Percentiles rank a stretch among this genome's conserved stretches.
Conservation (phyloP, 441 rosid species). For the Kokia cookei region DNA sequence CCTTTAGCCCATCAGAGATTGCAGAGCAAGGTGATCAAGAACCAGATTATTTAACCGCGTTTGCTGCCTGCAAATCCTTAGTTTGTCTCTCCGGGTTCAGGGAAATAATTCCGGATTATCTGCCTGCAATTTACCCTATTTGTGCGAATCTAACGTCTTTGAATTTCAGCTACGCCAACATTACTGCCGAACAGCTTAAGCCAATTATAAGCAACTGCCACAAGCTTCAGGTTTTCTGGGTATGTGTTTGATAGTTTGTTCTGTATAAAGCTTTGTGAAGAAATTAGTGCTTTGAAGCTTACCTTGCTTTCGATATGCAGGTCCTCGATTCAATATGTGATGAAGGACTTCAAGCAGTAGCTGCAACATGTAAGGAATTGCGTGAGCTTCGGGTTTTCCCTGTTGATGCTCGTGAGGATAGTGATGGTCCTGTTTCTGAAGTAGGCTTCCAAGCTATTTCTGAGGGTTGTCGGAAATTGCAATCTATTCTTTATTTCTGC, state of each 20-base stretch:
- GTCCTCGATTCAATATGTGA: conserved; percentile 79
- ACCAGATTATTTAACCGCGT: conserved; percentile 49
- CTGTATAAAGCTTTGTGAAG: not conserved
- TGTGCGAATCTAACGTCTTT: conserved; percentile 77
- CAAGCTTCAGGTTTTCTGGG: conserved; percentile 70
- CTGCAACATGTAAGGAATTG: conserved; percentile 67
- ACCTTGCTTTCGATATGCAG: conserved; percentile 35
- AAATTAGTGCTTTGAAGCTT: conserved; percentile 7
- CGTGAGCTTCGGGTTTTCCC: conserved; percentile 86
- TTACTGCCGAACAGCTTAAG: conserved; percentile 56
- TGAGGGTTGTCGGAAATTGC: conserved; percentile 75
- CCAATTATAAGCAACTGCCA: conserved; percentile 69
- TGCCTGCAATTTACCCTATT: conserved; percentile 63
- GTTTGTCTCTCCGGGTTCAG: conserved; percentile 80
- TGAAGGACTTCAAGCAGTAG: conserved; percentile 80
- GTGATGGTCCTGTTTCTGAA: conserved; percentile 69
- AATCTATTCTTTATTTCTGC: conserved; percentile 77
- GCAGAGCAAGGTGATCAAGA: conserved; percentile 42
- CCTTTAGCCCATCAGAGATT: conserved; percentile 40
- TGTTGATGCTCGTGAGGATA: conserved; percentile 53
- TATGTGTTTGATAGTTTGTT: conserved; percentile 20
- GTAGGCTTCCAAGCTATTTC: conserved; percentile 85
- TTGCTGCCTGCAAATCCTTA: conserved; percentile 62
- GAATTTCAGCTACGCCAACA: conserved; percentile 76
- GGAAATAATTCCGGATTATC: conserved; percentile 52